These are phyloP conservation scores for Penicillium expansum DNA, from an alignment of 2,329 filamentous ascomycete genomes.

Conservation along the genomic window DNA sequence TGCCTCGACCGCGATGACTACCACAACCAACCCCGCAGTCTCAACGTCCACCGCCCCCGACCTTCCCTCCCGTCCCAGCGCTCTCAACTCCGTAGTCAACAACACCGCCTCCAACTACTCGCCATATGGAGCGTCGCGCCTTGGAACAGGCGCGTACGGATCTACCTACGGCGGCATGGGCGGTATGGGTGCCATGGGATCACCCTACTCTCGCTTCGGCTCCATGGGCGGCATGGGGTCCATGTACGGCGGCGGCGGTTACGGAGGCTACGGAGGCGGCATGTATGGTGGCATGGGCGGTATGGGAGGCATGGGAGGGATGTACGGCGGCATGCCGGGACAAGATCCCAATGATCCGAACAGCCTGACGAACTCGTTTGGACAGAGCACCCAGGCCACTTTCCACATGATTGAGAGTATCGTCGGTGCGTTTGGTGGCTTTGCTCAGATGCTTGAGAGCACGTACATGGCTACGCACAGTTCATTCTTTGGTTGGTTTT, in stretches of 20 bases:
- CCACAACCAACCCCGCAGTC: slow-evolving; percentile 45
- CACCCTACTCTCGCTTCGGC: slow-evolving; percentile 55
- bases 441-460: slow-evolving; percentile 98
- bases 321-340: slow-evolving; percentile 52
- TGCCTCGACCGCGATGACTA: slow-evolving; percentile 36
- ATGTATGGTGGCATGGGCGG: slow-evolving; percentile 47
- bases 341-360: slow-evolving; percentile 79
- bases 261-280: slow-evolving; percentile 19
- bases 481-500: slow-evolving; percentile 83
- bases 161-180: slow-evolving; percentile 49
- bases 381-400: slow-evolving; percentile 89
- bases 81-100: slow-evolving; percentile 76
- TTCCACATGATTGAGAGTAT: slow-evolving; percentile 99
- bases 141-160: slow-evolving; percentile 52
- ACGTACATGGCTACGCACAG: slow-evolving; percentile 99
- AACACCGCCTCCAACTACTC: slow-evolving; percentile 85
- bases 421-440: slow-evolving; percentile 92
- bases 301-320: slow-evolving; percentile 47
- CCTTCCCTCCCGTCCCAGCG: slow-evolving; percentile 75
- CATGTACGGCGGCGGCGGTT: slow-evolving; percentile 34
- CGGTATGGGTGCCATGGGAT: slow-evolving; percentile 39
- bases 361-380: slow-evolving; percentile 92
- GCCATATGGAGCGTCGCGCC: slow-evolving; percentile 55
- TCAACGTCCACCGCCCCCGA: slow-evolving; percentile 57
- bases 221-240: slow-evolving; percentile 47